Evolutionary conservation across 768 basidiomycete genomes (phyloP), one percentile per base, ranked within the genome.

Genomic region (Russula dissimulans): DNA sequence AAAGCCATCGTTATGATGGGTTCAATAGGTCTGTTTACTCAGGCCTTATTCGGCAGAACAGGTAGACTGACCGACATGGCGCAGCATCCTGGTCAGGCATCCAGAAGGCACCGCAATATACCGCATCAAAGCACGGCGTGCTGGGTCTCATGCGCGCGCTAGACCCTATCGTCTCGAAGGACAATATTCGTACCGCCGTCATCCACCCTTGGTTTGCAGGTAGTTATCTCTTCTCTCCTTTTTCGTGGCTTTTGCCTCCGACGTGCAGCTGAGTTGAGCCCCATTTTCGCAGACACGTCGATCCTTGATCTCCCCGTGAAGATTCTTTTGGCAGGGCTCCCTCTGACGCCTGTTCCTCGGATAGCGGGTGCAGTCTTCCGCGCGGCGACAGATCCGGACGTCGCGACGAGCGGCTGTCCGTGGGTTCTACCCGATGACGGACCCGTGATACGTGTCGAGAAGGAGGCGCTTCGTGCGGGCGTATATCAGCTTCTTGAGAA

Each of bases 191-290:
- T 12, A 22, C 70, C n/a, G 68, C 66, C 15, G 65, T 63, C 51
- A 59, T 73, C 12, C 70, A 70, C 50, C 72, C 72, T 0, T 72
- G 67, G 65, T 73, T 71, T 61, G 67, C 69, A 47, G 68, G 73
- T 72, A 29, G 15, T 48, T 49, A 29, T 7, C 5, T n/a, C 3
- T 17, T 12, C 9, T 1, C 34, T 5, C 7, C 1, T 38, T 12
- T 36, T 5, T 26, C 2, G 22, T 26, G 22, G 22, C 22, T 26
- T 2, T 14, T 4, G 12, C 10, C 39, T 41, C 15, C 54, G 29
- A 9, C 31, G 36, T 2, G 26, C 18, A 54, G 39, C 44, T 58
- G 54, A 60, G 48, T 11, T 34, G 34, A 11, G 5, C 41, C 39
- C 5, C 31, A 42, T 4, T n/a, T 32, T 3, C 17, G 22, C 54